Conservation (phyloP, 129 eudicot species). For the Glebionis coronaria region DNA sequence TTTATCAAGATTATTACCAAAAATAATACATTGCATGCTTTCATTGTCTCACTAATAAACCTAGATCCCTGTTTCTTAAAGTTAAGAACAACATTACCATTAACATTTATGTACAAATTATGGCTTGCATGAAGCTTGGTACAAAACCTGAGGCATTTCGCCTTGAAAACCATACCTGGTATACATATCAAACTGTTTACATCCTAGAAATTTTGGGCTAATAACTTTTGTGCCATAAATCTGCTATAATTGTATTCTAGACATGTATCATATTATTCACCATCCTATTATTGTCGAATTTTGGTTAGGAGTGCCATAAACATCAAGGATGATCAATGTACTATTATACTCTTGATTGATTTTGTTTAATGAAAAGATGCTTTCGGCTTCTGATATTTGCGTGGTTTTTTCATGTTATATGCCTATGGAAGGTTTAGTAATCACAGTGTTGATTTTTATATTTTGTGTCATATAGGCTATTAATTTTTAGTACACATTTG, state of each 20-base stretch:
- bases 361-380: not conserved
- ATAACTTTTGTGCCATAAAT: no score
- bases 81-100: constrained; percentile 1
- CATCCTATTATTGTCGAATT: not conserved
- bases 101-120: constrained; percentile 18
- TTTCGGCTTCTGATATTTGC: not conserved
- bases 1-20: constrained; percentile 24
- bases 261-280: not conserved
- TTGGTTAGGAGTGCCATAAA: not conserved
- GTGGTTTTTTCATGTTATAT: no score
- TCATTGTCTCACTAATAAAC: constrained; percentile 9
- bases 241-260: not conserved
- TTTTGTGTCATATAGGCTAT: not conserved
- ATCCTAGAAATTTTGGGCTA: not conserved
- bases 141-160: constrained; percentile 71
- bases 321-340: not conserved
- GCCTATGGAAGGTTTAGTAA: no score
- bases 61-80: constrained; percentile 25
- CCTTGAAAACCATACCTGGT: constrained; percentile 65
- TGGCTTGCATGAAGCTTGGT: constrained; percentile 73
- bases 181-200: not conserved
- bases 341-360: not conserved
- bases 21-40: not conserved
- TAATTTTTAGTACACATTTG: not conserved
- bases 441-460: no score